These are phyloP conservation scores for Colletotrichum spinosum DNA, from an alignment of 2,329 filamentous ascomycete genomes.

Conservation along the genomic window DNA sequence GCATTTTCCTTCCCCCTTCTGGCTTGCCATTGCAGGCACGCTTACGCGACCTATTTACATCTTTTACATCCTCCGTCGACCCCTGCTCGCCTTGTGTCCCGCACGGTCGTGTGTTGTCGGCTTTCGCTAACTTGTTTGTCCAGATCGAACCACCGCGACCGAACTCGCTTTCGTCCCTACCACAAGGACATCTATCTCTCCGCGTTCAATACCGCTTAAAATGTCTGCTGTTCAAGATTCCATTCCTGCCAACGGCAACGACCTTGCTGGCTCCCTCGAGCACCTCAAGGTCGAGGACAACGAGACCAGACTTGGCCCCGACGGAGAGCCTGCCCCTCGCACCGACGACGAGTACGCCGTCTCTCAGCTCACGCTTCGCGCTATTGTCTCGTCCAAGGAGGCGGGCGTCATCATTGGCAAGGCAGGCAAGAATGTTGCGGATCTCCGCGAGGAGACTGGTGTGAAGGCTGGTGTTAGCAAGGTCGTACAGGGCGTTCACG, in stretches of 20 bases:
- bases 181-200: not conserved
- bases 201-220: constrained; percentile 40
- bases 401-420: constrained; percentile 99
- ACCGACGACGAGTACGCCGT: constrained; percentile 97
- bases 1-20: too few species aligned
- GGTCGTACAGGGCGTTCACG: constrained; percentile 96
- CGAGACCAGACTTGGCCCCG: constrained; percentile 71
- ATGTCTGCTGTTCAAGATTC: constrained; percentile 75
- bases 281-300: constrained; percentile 75
- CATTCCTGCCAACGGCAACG: constrained; percentile 68
- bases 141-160: not conserved
- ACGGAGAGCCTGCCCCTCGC: constrained; percentile 85
- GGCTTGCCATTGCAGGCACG: too few species aligned
- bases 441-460: constrained; percentile 95
- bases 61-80: too few species aligned
- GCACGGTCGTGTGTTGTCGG: too few species aligned
- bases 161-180: not conserved
- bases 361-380: constrained; percentile 91
- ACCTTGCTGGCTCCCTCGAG: constrained; percentile 71
- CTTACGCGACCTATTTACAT: too few species aligned
- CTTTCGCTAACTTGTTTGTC: too few species aligned
- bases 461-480: constrained; percentile 99
- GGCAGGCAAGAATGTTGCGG: constrained; percentile 97
- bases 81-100: too few species aligned
- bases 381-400: constrained; percentile 98